phyloP scores from a whole-genome alignment of 805 yeast genomes.

The Yarrowia bubula region DNA sequence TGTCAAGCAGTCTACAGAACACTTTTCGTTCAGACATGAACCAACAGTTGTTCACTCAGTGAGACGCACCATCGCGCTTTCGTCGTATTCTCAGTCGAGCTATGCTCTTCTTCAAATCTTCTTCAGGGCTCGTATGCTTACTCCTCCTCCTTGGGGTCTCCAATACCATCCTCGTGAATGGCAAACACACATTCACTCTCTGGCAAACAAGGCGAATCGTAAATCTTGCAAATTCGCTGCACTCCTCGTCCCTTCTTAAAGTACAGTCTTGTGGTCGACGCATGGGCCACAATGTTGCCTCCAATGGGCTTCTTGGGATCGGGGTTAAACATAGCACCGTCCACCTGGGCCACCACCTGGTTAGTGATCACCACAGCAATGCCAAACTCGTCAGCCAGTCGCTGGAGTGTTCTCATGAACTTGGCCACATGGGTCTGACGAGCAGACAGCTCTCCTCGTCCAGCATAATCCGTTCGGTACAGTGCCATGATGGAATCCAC shows the following conservation, averaged over 20 bases:
- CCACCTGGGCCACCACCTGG: slow-evolving; percentile 98
- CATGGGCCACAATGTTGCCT: slow-evolving; percentile 95
- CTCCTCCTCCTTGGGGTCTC: slow-evolving; percentile 88
- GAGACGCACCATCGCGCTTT: too few relatives aligned
- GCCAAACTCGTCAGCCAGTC: slow-evolving; percentile 96
- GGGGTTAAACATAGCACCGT: slow-evolving; percentile 81
- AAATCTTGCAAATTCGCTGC: slow-evolving; percentile 89
- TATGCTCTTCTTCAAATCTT: too few relatives aligned
- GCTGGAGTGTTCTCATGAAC: slow-evolving; percentile 84
- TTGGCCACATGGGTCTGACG: slow-evolving; percentile 93
- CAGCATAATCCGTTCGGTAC: slow-evolving; percentile 90
- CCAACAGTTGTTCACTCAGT: too few relatives aligned
- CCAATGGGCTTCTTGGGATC: slow-evolving; percentile 99
- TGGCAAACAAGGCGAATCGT: slow-evolving; percentile 95
- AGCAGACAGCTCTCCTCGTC: slow-evolving; percentile 93
- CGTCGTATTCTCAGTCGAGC: too few relatives aligned
- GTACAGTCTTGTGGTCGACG: slow-evolving; percentile 89
- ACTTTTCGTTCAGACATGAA: too few relatives aligned
- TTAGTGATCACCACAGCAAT: slow-evolving; percentile 94
- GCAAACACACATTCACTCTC: slow-evolving; percentile 95
- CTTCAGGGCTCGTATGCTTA: slow-evolving; percentile 32
- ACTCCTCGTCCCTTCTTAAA: slow-evolving; percentile 90
- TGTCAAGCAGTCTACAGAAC: too few relatives aligned
- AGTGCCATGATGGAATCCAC: slow-evolving; percentile 98
- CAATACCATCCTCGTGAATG: slow-evolving; percentile 93